Evolutionary conservation across 1,284 basidiomycete genomes (phyloP).

Genomic region (Cutaneotrichosporon curvatum): DNA sequence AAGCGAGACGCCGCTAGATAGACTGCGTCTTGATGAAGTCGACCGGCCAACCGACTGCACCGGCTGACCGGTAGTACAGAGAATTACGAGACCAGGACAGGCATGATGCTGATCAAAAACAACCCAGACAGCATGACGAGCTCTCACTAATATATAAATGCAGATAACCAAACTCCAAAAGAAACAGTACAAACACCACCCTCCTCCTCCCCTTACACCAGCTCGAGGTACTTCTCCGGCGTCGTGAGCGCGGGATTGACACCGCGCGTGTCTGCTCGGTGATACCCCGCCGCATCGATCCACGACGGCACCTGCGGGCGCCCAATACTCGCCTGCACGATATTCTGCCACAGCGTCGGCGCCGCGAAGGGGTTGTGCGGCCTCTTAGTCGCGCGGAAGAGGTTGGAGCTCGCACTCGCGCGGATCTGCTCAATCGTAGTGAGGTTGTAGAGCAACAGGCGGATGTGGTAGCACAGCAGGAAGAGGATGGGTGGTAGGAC

Average conservation of each 20-base stretch:
- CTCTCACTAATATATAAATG: too few relatives aligned
- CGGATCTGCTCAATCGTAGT: conserved; percentile 76
- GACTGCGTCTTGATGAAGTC: too few relatives aligned
- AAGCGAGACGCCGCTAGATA: too few relatives aligned
- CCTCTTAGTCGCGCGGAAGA: conserved; percentile 25
- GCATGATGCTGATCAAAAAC: too few relatives aligned
- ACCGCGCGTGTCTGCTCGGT: conserved; percentile 25
- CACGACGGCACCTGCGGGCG: conserved; percentile 44
- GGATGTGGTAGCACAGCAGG: conserved; percentile 70
- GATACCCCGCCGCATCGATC: conserved; percentile 38
- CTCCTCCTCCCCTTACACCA: conserved; percentile 9
- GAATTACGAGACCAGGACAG: too few relatives aligned
- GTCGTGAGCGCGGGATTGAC: conserved; percentile 40
- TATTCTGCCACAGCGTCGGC: conserved; percentile 30
- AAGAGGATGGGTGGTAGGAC: conserved; percentile 75
- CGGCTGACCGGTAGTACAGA: too few relatives aligned
- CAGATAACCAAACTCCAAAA: too few relatives aligned
- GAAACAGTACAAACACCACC: too few relatives aligned
- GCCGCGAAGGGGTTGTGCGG: conserved; percentile 44
- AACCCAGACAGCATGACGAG: too few relatives aligned
- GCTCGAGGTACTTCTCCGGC: conserved; percentile 21
- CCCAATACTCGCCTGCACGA: conserved; percentile 37
- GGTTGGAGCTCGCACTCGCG: conserved; percentile 31
- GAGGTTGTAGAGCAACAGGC: conserved; percentile 70
- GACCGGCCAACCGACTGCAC: too few relatives aligned